Evolutionary conservation across 352 stramenopile genomes (phyloP).

Genomic region (Plasmopara viticola): DNA sequence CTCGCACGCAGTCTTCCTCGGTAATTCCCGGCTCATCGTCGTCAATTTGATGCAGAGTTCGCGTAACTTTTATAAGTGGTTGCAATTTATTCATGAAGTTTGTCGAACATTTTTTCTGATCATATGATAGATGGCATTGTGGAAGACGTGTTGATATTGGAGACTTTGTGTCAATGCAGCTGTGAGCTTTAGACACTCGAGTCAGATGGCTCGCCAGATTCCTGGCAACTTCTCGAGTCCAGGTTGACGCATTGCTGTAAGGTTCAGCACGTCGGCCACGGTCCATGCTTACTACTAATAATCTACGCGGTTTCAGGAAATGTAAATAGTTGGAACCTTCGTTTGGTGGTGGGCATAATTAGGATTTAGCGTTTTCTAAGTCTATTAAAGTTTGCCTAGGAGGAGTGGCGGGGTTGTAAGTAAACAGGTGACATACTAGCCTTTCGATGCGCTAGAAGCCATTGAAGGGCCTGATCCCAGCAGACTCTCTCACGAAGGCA

Average conservation of each 20-base stretch:
- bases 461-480: conserved; percentile 41
- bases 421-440: not conserved
- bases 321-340: not conserved
- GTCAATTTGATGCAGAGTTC: conserved; percentile 5
- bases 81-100: conserved; percentile 40
- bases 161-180: conserved; percentile 61
- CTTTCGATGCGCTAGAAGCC: conserved; percentile 22
- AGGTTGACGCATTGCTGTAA: conserved; percentile 73
- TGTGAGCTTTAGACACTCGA: conserved; percentile 63
- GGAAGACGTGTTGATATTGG: conserved; percentile 47
- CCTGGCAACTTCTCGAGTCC: conserved; percentile 61
- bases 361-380: too few relatives aligned
- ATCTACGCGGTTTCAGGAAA: not conserved
- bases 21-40: conserved; percentile 9
- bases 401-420: not conserved
- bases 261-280: conserved; percentile 60
- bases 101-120: conserved; percentile 38
- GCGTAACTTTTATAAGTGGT: conserved; percentile 4
- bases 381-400: not conserved
- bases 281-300: conserved; percentile 40
- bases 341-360: too few relatives aligned
- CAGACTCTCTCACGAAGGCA: conserved; percentile 23
- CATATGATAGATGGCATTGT: conserved; percentile 35
- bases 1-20: conserved; percentile 9
- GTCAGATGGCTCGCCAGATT: conserved; percentile 66